Percentiles rank a stretch among this genome's conserved stretches.
Evolutionary conservation across 129 eudicot species (phyloP).

Genomic region (Tagetes patula): DNA sequence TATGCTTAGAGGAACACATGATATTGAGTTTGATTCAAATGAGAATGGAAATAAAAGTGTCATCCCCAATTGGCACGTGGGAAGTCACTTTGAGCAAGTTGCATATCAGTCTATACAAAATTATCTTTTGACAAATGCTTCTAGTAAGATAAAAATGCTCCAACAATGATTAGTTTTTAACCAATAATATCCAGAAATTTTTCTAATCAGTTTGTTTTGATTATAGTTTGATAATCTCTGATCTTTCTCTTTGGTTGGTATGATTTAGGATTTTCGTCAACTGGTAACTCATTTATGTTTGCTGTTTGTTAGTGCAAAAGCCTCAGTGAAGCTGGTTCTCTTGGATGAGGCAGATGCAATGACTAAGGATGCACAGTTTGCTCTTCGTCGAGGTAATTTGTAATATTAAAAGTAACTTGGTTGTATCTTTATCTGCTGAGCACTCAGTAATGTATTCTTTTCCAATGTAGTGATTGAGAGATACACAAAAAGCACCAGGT

Average conservation of each 20-base stretch:
- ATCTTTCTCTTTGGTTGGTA: slow-evolving; percentile 1
- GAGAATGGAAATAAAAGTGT: background rate
- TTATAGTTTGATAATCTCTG: background rate
- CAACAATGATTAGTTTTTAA: background rate
- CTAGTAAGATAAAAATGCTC: background rate
- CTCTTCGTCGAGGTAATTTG: slow-evolving; percentile 84
- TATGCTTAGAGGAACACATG: slow-evolving; percentile 1
- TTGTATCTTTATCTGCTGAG: background rate
- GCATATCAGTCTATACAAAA: background rate
- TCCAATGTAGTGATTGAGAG: slow-evolving; percentile 81
- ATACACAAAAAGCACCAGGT: slow-evolving; percentile 87
- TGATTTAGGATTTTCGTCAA: slow-evolving; percentile 3
- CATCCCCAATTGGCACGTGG: background rate
- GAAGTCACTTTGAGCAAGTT: background rate
- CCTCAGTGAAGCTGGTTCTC: slow-evolving; percentile 73
- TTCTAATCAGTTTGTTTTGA: background rate
- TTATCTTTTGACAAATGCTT: slow-evolving; percentile 8
- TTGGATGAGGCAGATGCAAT: slow-evolving; percentile 98
- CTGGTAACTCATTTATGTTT: background rate
- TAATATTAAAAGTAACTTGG: background rate
- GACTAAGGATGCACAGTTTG: slow-evolving; percentile 99
- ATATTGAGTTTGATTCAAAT: background rate
- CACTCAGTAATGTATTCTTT: slow-evolving; percentile 8
- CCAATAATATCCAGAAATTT: background rate
- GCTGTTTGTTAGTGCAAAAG: slow-evolving; percentile 59